Evolutionary conservation across 2,329 filamentous ascomycete genomes (phyloP).

Genomic region (Pseudopithomyces maydicus): DNA sequence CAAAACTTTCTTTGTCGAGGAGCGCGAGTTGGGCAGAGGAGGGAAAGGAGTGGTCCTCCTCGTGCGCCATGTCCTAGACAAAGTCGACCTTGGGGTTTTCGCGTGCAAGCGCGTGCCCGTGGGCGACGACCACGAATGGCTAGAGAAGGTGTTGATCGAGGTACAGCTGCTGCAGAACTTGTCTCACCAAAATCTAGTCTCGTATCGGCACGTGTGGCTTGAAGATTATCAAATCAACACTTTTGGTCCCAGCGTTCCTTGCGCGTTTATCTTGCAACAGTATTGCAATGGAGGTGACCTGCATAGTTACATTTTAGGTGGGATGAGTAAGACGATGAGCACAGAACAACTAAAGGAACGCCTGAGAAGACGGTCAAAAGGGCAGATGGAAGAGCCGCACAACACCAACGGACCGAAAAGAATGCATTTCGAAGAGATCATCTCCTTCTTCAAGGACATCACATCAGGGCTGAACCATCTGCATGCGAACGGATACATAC

Average conservation of each 20-base stretch:
- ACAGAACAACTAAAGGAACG: conserved; percentile 89
- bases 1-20: conserved; percentile 88
- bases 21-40: conserved; percentile 82
- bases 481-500: conserved; percentile 90
- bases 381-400: conserved; percentile 68
- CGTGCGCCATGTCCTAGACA: conserved; percentile 91
- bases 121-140: conserved; percentile 88
- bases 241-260: conserved; percentile 90
- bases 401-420: conserved; percentile 59
- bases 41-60: conserved; percentile 94
- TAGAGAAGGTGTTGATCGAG: conserved; percentile 92
- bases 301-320: conserved; percentile 81
- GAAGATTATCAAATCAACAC: conserved; percentile 82
- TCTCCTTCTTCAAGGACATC: conserved; percentile 94
- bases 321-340: conserved; percentile 64
- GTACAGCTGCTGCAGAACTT: conserved; percentile 91
- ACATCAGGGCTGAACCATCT: conserved; percentile 89
- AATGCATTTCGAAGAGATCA: conserved; percentile 87
- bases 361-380: conserved; percentile 80
- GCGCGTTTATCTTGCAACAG: conserved; percentile 95
- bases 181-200: conserved; percentile 92
- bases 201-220: conserved; percentile 96
- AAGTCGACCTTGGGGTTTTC: conserved; percentile 85
- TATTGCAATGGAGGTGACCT: conserved; percentile 96
- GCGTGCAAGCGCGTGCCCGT: conserved; percentile 97